These are phyloP conservation scores for Fusarium pseudonygamai DNA, from an alignment of 2,329 filamentous ascomycete species.

Conservation along the genomic window DNA sequence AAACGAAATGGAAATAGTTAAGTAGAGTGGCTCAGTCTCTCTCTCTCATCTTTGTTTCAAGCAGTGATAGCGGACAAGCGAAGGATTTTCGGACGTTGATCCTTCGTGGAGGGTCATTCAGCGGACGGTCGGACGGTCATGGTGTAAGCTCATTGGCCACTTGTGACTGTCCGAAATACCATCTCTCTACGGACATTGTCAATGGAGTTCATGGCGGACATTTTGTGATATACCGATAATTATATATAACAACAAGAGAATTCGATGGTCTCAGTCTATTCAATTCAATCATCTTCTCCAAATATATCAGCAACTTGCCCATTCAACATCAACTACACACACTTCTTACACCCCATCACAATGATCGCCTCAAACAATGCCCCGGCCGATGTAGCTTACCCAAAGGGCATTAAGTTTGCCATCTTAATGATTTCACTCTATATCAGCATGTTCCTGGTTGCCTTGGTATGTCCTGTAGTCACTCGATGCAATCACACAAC, in stretches of 20 bases:
- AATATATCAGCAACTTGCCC: neutral
- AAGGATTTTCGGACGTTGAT: neutral
- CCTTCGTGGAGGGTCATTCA: slow-evolving; percentile 1
- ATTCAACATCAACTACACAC: neutral
- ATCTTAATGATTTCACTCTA: slow-evolving; percentile 11
- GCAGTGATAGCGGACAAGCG: neutral
- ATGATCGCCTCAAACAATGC: neutral
- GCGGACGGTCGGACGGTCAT: slow-evolving; percentile 5
- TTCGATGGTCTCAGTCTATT: neutral
- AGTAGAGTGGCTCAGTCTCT: neutral
- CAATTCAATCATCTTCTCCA: neutral
- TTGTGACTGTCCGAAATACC: neutral
- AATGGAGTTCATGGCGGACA: neutral
- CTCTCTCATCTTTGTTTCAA: neutral
- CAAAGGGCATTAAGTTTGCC: neutral
- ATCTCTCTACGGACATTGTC: neutral
- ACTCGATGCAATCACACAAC: neutral
- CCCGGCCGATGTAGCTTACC: neutral
- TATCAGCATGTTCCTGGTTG: slow-evolving; percentile 13
- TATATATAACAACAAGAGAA: neutral
- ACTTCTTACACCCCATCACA: neutral
- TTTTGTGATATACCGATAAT: neutral
- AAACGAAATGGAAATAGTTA: neutral
- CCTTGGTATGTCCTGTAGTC: neutral
- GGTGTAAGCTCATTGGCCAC: slow-evolving; percentile 32